Conservation (phyloP, 139 green algal genomes). For the Picochlorum sp. region DNA sequence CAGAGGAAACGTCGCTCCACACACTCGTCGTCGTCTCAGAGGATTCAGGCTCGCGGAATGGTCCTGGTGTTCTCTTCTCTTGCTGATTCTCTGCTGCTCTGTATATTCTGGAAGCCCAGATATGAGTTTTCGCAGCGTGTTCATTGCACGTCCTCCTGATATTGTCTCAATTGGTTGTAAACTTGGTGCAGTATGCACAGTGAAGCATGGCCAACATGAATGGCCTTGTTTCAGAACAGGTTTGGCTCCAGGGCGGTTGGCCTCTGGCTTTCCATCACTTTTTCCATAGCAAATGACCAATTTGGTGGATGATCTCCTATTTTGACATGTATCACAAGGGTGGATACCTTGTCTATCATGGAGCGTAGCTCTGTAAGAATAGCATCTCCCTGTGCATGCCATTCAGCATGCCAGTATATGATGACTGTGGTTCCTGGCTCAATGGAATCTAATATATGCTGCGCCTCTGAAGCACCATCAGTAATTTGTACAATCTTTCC, state of each 20-base stretch:
- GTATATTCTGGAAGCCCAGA: background rate
- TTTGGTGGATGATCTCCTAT: constrained; percentile 41
- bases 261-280: constrained; percentile 27
- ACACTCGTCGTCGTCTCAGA: no score
- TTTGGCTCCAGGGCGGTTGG: constrained; percentile 16
- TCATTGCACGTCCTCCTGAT: constrained; percentile 9
- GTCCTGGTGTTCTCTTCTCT: no score
- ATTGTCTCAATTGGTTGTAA: constrained; percentile 30
- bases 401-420: constrained; percentile 52
- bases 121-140: constrained; percentile 8
- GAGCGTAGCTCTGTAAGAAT: constrained; percentile 15
- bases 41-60: no score
- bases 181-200: constrained; percentile 41
- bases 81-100: no score
- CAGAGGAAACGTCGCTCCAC: no score
- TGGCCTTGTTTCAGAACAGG: constrained; percentile 33
- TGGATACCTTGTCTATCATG: constrained; percentile 13
- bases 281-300: constrained; percentile 27
- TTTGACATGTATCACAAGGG: constrained; percentile 22
- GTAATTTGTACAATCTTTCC: constrained; percentile 32
- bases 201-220: constrained; percentile 47
- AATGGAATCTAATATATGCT: constrained; percentile 31
- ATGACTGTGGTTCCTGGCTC: constrained; percentile 12
- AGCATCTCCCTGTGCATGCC: constrained; percentile 21
- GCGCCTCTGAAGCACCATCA: constrained; percentile 40